Evolutionary conservation across 129 eudicot genomes (phyloP), one percentile per base, ranked within the genome.

Genomic region (Arctium minus): DNA sequence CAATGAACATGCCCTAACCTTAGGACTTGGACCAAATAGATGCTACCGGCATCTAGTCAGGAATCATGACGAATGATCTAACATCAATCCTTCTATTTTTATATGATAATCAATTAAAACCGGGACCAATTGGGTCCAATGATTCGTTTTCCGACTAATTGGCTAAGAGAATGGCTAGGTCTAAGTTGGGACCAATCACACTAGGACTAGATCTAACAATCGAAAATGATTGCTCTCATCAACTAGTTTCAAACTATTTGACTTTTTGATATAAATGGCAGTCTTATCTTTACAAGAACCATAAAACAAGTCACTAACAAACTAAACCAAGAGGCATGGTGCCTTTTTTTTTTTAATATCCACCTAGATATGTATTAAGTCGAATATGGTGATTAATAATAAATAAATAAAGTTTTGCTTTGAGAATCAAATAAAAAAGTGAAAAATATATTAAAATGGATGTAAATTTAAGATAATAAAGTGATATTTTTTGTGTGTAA

Each of bases 131-230:
- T 11, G 76, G 76, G 76, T 37, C 76, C 76, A 72, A 72, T 9
- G 53, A 17, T 44, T 72, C 1, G 76, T 72, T 13, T 72, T 72
- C 30, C 38, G 44, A 22, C 50, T 38, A 72, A 38, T 10, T 38
- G 76, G 76, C 11, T 37, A 37, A 6, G 31, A 72, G 27, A 72
- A 72, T 35, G 53, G 53, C 76, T 72, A 72, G 15, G 53, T 11
- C 53, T 72, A 72, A 36, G 76, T 72, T 22, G 50, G 76, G 50
- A 72, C 76, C 76, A 72, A 72, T 17, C 44, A 72, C 76, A 72
- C 36, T 72, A 72, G 42, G 32, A 3, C 9, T 39, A 31, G 76
- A 17, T 27, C 39, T 72, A 72, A 10, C 76, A 72, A n/a, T 72
- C 17, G 33, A 37, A 37, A 38, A 37, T 2, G 76, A 72, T 72